A percentile compares a stretch with the other conserved stretches of the same genome.
Conservation (phyloP, 1,284 basidiomycete species). For the Leccinum subrobustum region DNA sequence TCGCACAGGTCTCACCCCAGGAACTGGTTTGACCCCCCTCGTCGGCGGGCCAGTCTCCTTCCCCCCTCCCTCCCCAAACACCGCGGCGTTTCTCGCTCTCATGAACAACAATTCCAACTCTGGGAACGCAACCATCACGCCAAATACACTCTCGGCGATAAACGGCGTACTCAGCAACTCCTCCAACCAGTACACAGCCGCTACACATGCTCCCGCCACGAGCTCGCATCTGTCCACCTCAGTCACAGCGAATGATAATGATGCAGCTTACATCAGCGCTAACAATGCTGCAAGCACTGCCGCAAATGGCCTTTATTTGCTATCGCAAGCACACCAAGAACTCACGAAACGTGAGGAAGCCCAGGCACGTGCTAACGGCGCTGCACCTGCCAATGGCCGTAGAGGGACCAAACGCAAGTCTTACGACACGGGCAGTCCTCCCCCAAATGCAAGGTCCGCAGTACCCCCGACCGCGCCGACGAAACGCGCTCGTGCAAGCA, state of each 20-base stretch:
- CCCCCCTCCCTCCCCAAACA: slow-evolving; percentile 86
- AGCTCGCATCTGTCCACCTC: slow-evolving; percentile 32
- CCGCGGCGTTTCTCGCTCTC: slow-evolving; percentile 90
- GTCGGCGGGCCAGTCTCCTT: slow-evolving; percentile 74
- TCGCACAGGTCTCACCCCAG: slow-evolving; percentile 79
- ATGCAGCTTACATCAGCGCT: slow-evolving; percentile 43
- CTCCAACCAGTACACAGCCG: slow-evolving; percentile 27
- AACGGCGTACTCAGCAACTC: slow-evolving; percentile 62
- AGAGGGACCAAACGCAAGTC: slow-evolving; percentile 69
- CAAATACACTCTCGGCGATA: slow-evolving; percentile 84
- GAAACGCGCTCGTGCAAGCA: slow-evolving; percentile 51
- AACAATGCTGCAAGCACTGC: slow-evolving; percentile 57
- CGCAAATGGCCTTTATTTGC: slow-evolving; percentile 89
- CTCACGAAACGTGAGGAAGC: slow-evolving; percentile 91
- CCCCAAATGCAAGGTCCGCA: slow-evolving; percentile 27
- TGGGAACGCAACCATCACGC: slow-evolving; percentile 80
- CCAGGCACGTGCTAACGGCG: slow-evolving; percentile 49
- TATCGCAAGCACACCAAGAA: slow-evolving; percentile 93
- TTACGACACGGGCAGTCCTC: slow-evolving; percentile 45
- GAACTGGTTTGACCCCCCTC: slow-evolving; percentile 81
- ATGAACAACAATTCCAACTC: slow-evolving; percentile 69
- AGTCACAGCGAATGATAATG: slow-evolving; percentile 35
- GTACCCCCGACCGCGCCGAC: slow-evolving; percentile 16
- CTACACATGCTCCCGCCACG: slow-evolving; percentile 32
- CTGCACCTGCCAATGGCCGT: slow-evolving; percentile 37